Base-by-base conservation (phyloP, 2,329 filamentous ascomycete species). In the Endoconidiophora polonica region DNA sequence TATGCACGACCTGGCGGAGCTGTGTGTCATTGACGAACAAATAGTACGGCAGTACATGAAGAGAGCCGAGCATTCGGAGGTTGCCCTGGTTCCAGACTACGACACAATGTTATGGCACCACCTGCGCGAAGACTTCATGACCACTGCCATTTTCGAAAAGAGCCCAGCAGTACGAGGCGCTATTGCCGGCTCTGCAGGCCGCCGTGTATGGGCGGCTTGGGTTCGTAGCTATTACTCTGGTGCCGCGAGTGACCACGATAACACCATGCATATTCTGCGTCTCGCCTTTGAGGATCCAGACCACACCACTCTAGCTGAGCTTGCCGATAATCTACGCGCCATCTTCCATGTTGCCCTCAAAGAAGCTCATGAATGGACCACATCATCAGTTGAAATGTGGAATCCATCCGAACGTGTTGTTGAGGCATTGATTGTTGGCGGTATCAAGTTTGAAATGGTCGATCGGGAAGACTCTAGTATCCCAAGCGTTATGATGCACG, bases 51-150 rank as follows among this genome's bases (percentile, higher is more conserved):
- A 63, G 10, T 67, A 68, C 7, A 66, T 86, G n/a, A 56, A 63
- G 18, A 14, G n/a, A 2, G 40, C 55, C 59, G 65, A 52, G 68
- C 70, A 56, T 73, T 68, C 12, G 65, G 68, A 20, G 14, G 59
- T 60, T 7, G 62, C 61, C 14, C 46, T 67, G 7, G 44, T 64
- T 0, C 84, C 86, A 0, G 76, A 86, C 58, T 63, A 75, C 53
- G 74, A 81, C 51, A 77, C 78, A 5, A 72, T 87, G 56, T 65
- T 72, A 54, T 93, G 86, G 86, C 81, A 90, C 62, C 77, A 86
- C 61, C 77, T 79, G 52, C 77, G 90, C 45, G 86, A 94, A 64
- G 79, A 87, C 46, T 91, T 83, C 62, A 80, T 90, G 59, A 75
- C 74, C 4, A 70, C 72, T 49, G 72, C 77, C 54, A 68, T 88